Evolutionary conservation across 768 basidiomycete species (phyloP).

Genomic region (Cyathus striatus): DNA sequence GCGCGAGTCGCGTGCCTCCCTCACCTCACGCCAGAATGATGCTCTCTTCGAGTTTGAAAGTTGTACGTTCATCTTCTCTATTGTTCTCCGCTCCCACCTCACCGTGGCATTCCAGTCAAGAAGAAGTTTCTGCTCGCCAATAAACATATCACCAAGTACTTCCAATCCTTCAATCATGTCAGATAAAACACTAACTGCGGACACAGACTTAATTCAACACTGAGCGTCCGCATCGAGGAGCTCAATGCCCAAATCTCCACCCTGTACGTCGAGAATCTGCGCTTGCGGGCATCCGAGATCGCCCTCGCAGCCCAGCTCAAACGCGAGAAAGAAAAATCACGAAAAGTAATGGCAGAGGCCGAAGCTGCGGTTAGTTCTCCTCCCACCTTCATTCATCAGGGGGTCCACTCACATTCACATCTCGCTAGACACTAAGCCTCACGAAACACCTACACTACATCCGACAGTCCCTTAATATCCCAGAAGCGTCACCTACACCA

Average conservation of each 20-base stretch:
- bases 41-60: conserved; percentile 81
- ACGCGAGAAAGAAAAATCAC: conserved; percentile 74
- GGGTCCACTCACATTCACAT: background rate
- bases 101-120: conserved; percentile 60
- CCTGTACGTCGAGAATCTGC: conserved; percentile 80
- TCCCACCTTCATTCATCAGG: conserved; percentile 3
- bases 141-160: conserved; percentile 87
- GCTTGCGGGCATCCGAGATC: conserved; percentile 77
- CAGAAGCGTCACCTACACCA: conserved; percentile 34
- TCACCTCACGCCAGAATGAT: conserved; percentile 67
- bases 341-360: conserved; percentile 65
- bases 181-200: background rate
- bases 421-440: conserved; percentile 46
- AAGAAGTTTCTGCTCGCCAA: conserved; percentile 89
- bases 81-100: conserved; percentile 18
- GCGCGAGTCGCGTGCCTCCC: conserved; percentile 59
- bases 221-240: conserved; percentile 81
- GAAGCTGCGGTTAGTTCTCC: conserved; percentile 62
- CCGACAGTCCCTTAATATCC: conserved; percentile 56
- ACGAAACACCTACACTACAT: conserved; percentile 62
- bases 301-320: conserved; percentile 71
- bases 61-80: conserved; percentile 46
- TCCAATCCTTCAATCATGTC: conserved; percentile 5
- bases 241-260: conserved; percentile 77
- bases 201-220: conserved; percentile 74